phyloP scores from a whole-genome alignment of 2,329 filamentous ascomycete genomes.

The Botryosphaeria agaves region DNA sequence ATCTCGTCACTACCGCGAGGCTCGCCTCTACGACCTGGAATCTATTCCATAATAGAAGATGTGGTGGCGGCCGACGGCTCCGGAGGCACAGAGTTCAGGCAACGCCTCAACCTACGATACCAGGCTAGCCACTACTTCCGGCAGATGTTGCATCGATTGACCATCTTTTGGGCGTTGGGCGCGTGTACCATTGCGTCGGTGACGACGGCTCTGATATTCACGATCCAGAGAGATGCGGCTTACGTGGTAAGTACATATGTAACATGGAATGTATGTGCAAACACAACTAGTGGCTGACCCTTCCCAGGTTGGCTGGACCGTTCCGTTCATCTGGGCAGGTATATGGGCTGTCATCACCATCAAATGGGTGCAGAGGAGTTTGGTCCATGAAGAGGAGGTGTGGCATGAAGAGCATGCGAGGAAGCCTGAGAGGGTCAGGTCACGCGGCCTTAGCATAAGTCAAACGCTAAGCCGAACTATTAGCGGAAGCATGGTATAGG shows the following conservation, averaged over 20 bases:
- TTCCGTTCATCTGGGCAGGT: constrained; percentile 32
- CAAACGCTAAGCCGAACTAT: too few species aligned
- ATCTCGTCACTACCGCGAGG: constrained; percentile 35
- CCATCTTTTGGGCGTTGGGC: constrained; percentile 34
- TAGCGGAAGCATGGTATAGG: too few species aligned
- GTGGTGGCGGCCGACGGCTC: constrained; percentile 34
- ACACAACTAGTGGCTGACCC: too few species aligned
- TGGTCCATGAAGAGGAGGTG: constrained; percentile 14
- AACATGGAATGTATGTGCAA: too few species aligned
- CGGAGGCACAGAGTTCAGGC: constrained; percentile 34
- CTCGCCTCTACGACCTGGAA: constrained; percentile 32
- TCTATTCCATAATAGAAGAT: constrained; percentile 38
- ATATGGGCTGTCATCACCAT: constrained; percentile 28
- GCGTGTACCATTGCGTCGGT: constrained; percentile 21
- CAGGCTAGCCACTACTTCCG: constrained; percentile 35
- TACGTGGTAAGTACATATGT: constrained; percentile 28
- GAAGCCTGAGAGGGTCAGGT: too few species aligned
- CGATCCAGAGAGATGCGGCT: constrained; percentile 26
- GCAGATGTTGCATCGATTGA: constrained; percentile 33
- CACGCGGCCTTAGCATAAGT: too few species aligned
- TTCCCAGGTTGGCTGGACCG: constrained; percentile 25
- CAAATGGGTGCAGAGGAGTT: constrained; percentile 23
- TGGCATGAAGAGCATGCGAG: constrained; percentile 18
- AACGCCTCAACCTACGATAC: constrained; percentile 33
- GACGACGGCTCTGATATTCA: constrained; percentile 28